Evolutionary conservation across 176 grass and related monocot species (phyloP).

Genomic region (Carex scoparia): DNA sequence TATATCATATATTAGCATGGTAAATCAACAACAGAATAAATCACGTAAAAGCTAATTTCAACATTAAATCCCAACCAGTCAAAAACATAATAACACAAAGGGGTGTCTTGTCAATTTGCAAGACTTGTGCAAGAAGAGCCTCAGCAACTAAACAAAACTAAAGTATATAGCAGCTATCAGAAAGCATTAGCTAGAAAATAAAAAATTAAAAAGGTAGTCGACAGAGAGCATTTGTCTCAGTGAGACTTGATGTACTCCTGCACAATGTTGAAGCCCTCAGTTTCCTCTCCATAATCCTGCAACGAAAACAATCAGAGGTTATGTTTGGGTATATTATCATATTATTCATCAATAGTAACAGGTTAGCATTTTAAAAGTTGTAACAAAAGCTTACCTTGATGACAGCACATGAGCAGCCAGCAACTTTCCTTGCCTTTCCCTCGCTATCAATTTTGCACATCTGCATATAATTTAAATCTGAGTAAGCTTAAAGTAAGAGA

Average conservation of each 20-base stretch:
- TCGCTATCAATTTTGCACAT: constrained; percentile 64
- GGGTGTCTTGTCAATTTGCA: neutral
- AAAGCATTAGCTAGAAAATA: neutral
- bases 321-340: neutral
- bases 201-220: neutral
- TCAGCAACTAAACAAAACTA: neutral
- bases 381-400: constrained; percentile 37
- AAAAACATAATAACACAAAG: neutral
- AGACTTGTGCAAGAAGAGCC: neutral
- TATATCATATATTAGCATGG: neutral
- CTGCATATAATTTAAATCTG: constrained; percentile 24
- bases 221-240: constrained; percentile 2
- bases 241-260: constrained; percentile 53
- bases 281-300: constrained; percentile 62
- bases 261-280: constrained; percentile 48
- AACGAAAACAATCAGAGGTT: constrained; percentile 5
- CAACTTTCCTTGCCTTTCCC: constrained; percentile 56
- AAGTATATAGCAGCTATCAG: neutral
- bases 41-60: neutral
- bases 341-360: neutral
- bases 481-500: neutral
- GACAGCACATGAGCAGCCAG: constrained; percentile 47
- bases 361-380: neutral
- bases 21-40: neutral
- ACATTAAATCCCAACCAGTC: neutral